Conservation (phyloP, 768 basidiomycete species). For the Cubamyces sp. region DNA sequence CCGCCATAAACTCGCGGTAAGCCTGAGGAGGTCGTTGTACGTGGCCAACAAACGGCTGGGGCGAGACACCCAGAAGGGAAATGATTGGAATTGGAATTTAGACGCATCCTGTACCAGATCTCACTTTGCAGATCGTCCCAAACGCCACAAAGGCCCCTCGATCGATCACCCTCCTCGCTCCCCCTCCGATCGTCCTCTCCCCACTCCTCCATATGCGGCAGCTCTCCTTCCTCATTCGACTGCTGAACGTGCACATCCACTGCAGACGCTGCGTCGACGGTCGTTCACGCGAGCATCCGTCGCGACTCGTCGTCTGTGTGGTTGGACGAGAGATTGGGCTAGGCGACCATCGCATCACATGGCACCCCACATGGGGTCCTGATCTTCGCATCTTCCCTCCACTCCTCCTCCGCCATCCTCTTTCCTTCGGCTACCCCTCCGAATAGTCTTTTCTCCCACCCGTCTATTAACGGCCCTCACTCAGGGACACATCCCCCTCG, state of each 20-base stretch:
- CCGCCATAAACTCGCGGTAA: too few species aligned
- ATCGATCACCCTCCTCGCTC: constrained; percentile 7
- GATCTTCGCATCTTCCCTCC: background rate
- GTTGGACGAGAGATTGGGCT: too few species aligned
- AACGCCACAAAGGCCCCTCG: background rate
- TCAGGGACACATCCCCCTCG: too few species aligned
- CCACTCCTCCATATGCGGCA: background rate
- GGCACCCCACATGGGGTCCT: background rate
- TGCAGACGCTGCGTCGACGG: too few species aligned
- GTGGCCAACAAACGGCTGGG: too few species aligned
- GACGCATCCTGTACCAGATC: background rate
- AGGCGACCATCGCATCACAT: too few species aligned
- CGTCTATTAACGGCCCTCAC: too few species aligned
- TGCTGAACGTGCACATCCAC: background rate
- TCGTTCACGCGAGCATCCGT: too few species aligned
- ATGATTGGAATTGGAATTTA: background rate
- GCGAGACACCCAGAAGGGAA: background rate
- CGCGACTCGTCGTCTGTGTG: too few species aligned
- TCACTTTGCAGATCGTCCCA: background rate
- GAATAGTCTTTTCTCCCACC: too few species aligned
- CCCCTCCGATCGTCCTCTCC: constrained; percentile 13
- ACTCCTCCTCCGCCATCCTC: background rate
- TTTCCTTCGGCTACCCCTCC: too few species aligned
- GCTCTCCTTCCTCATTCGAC: background rate
- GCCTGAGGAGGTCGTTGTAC: too few species aligned